Evolutionary conservation across 1,139 yeast genomes (phyloP), one percentile per base, ranked within the genome.

Genomic region (Diutina scorzettiae): DNA sequence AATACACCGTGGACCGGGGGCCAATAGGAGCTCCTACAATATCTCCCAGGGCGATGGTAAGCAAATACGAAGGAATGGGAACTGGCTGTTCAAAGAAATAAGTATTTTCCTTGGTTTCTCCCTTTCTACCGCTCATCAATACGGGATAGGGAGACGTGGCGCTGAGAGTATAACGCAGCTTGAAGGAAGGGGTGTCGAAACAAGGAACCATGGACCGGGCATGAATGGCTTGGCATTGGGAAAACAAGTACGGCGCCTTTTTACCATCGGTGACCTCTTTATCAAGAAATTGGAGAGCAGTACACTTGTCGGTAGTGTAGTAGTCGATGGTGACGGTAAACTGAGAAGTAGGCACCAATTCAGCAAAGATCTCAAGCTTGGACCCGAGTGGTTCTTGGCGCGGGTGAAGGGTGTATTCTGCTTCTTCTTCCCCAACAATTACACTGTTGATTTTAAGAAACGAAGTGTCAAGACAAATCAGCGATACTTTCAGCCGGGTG

Each of bases 181-280:
- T 87, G 42, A 84, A 71, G 0, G 93, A 73, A 3, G 96, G 96
- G 0, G 96, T 86, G 58, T 87, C 96, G 57, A 87, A 87, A 53
- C 89, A 83, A 2, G 96, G 96, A 63, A 82, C 80, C 52, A 87
- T 69, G 20, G 94, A 77, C 56, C 96, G 72, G 18, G 95, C 93
- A 55, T 87, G 96, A 48, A 83, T 85, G 29, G 96, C 86, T 63
- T 87, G 95, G 56, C 94, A 77, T 60, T 87, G 96, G 24, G 95
- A 84, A 58, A 86, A 87, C 51, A 87, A 70, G 58, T 85, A 83
- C 3, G 94, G 93, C 18, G 71, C 69, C 33, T 62, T 64, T 49
- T 76, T 72, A 25, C 91, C 94, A 43, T 80, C 81, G n/a, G 95
- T 84, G 51, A 81, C 85, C 43, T 74, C 78, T 34, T 82, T 80